Conservation (phyloP, 768 basidiomycete species). For the Termitomyces sp. region DNA sequence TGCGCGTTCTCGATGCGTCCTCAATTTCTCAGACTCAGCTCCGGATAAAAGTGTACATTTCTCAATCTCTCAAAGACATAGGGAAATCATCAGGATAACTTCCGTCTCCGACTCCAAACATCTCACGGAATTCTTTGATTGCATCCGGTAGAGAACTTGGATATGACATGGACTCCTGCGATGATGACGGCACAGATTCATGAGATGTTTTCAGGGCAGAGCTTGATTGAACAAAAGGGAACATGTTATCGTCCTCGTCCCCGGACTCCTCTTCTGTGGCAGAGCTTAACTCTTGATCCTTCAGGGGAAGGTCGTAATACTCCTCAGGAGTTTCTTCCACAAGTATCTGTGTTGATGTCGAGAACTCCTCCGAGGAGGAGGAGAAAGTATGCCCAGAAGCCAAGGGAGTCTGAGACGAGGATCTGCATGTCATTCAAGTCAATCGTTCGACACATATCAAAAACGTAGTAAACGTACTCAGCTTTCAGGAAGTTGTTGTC, state of each 20-base stretch:
- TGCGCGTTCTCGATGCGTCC: background rate
- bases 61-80: constrained; percentile 24
- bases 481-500: background rate
- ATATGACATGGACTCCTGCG: constrained; percentile 2
- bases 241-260: constrained; percentile 16
- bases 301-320: constrained; percentile 13
- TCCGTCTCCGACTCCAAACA: constrained; percentile 34
- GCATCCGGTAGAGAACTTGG: constrained; percentile 29
- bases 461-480: background rate
- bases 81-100: constrained; percentile 40
- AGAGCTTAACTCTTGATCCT: constrained; percentile 15
- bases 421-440: background rate
- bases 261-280: constrained; percentile 36
- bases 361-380: background rate
- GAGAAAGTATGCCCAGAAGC: background rate
- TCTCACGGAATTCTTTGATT: constrained; percentile 37
- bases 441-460: background rate
- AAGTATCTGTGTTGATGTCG: constrained; percentile 3
- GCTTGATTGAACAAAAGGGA: background rate
- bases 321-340: constrained; percentile 7
- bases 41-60: background rate
- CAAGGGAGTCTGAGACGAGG: background rate
- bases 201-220: background rate
- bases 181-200: background rate
- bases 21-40: background rate